phyloP scores from a whole-genome alignment of 306 rosid species.

The Mimosa bimucronata region DNA sequence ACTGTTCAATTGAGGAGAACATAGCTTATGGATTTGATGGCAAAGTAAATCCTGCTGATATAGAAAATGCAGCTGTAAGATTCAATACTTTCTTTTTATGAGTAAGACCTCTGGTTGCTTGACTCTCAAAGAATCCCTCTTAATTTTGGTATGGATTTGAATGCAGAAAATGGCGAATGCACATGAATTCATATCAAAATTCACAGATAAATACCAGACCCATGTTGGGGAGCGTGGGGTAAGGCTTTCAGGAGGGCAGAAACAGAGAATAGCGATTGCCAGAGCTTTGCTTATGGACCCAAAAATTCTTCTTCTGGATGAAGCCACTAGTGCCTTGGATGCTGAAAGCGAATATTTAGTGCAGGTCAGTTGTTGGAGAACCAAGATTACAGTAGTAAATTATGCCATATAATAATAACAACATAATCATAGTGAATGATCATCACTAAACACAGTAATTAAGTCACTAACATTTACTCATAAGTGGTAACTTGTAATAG shows the following conservation, averaged over 20 bases:
- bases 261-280: constrained; percentile 77
- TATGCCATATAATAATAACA: too few relatives aligned
- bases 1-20: constrained; percentile 82
- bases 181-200: constrained; percentile 61
- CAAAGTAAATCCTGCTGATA: constrained; percentile 43
- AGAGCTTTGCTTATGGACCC: constrained; percentile 75
- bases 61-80: constrained; percentile 55
- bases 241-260: constrained; percentile 79
- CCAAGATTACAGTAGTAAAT: background rate
- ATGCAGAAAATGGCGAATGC: constrained; percentile 85
- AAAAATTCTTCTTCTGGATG: constrained; percentile 63
- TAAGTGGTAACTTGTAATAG: background rate
- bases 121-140: background rate
- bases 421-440: background rate
- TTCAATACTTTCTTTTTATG: constrained; percentile 17
- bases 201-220: constrained; percentile 65
- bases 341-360: constrained; percentile 79
- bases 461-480: background rate
- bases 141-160: constrained; percentile 30
- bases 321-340: constrained; percentile 82
- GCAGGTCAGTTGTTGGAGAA: constrained; percentile 45
- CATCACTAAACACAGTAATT: background rate
- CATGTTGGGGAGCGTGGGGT: constrained; percentile 70
- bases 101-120: constrained; percentile 16
- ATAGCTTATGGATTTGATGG: constrained; percentile 61